phyloP scores from a whole-genome alignment of 2,329 filamentous ascomycete species.

The Colletotrichum brevisporum region DNA sequence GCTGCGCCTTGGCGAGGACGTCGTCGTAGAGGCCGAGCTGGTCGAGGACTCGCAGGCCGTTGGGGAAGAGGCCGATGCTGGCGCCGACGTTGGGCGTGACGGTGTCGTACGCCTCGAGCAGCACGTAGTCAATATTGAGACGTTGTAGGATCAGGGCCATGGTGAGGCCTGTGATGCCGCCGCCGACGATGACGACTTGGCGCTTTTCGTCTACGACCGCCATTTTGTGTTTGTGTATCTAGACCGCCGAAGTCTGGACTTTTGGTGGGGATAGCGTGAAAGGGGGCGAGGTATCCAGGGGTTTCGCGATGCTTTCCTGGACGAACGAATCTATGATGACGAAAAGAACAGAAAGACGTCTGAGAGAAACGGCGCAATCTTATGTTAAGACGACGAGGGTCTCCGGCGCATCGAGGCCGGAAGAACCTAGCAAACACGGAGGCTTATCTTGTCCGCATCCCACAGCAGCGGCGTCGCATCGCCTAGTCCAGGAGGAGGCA shows the following conservation, averaged over 20 bases:
- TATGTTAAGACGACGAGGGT: neutral
- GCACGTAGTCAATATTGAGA: constrained; percentile 61
- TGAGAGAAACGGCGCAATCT: neutral
- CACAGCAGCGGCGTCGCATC: too few relatives aligned
- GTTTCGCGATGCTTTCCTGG: too few relatives aligned
- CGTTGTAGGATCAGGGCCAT: constrained; percentile 57
- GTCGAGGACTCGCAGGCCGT: constrained; percentile 61
- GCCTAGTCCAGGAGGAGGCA: too few relatives aligned
- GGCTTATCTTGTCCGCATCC: too few relatives aligned
- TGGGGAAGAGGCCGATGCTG: constrained; percentile 60
- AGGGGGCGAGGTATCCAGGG: too few relatives aligned
- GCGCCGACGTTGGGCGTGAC: constrained; percentile 63
- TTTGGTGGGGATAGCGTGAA: neutral
- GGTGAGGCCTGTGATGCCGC: constrained; percentile 44
- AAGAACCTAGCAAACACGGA: too few relatives aligned
- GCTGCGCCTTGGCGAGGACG: constrained; percentile 18
- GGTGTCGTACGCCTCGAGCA: constrained; percentile 59
- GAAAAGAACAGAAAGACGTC: too few relatives aligned
- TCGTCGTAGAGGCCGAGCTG: constrained; percentile 59
- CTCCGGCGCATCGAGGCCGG: too few relatives aligned
- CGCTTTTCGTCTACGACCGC: constrained; percentile 12
- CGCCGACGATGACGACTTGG: constrained; percentile 44
- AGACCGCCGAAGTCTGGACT: neutral
- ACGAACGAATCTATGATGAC: too few relatives aligned
- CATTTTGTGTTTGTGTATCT: constrained; percentile 5